Base-by-base conservation (phyloP, 2,329 filamentous ascomycete genomes). In the Penicillium freii region DNA sequence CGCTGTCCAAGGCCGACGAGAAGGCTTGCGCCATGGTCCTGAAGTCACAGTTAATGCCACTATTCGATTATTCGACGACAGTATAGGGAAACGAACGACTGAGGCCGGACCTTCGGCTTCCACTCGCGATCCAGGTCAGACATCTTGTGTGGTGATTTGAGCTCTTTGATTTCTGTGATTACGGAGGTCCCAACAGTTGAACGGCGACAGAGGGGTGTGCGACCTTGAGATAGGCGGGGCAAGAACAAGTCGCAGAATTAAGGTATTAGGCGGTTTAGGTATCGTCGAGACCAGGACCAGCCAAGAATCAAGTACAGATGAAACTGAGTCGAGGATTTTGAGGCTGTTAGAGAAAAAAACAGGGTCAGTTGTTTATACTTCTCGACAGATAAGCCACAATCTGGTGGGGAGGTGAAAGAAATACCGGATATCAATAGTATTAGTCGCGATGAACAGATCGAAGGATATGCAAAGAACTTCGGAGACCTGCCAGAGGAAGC, bases 21-120 rank as follows among this genome's bases (percentile, higher is more conserved):
- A 97, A 96, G 71, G 89, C 91, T 67, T 86, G 88, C 53, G 92
- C 92, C 76, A 96, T 87, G 60, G 90, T 94, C 62, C 92, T 96
- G 76, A 59, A 53, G 46, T 58, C 45, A 63, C 61, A 56, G 65
- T 71, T 54, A 72, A 67, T 55, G 40, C 55, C 46, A 45, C 59
- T 52, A 17, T 49, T 49, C 59, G 56, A 51, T 33, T 36, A 55
- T 50, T 7, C 21, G 23, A 51, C 21, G 34, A 53, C 54, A 54
- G 31, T 33, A 15, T 48, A 58, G 57, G 58, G 58, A 29, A 29
- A 85, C 90, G 75, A 81, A 94, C 90, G 91, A 94, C 79, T 93
- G 89, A 64, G 91, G 91, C 64, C 91, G 88, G 70, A 83, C 85
- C 72, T 80, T 92, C 66, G 90, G 88, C 83, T 91, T 86, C 89